Evolutionary conservation across 2,329 filamentous ascomycete species (phyloP), one percentile per base, ranked within the genome.

Genomic region (Pseudovirgaria hyperparasitica): DNA sequence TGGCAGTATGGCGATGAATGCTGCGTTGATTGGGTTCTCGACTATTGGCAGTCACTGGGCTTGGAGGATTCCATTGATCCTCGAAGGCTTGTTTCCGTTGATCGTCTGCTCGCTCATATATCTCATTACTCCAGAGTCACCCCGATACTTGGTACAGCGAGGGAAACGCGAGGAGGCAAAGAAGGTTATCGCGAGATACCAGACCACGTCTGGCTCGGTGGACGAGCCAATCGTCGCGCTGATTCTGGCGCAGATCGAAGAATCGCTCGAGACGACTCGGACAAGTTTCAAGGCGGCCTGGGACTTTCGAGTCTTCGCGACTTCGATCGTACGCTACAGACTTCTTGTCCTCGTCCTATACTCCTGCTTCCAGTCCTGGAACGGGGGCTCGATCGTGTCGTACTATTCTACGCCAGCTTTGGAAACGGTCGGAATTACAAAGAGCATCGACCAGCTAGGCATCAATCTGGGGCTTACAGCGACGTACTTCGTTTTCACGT

Each of bases 261-360:
- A 59, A 25, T 60, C 57, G 0, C 35, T 62, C 4, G 58, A 62
- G 27, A 51, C 48, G 18, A 47, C 52, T 19, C 46, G 41, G 11
- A 42, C 47, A 6, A 51, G 55, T 1, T 52, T 53, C 35, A 43
- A 44, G 17, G 45, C 49, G 6, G 53, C 53, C 27, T 64, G 58
- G 52, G 58, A 64, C 32, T 64, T 55, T 36, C 51, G 57, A 5
- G 55, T 58, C 20, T 64, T 65, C 38, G 55, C 63, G 40, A 62
- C 55, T 9, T 57, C 52, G 36, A 37, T 48, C 2, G 60, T 58
- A 9, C 43, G 55, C 20, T 65, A 54, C 35, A 51, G 61, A 14
- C 43, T 63, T 4, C 29, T 63, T 2, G 54, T 63, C 7, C 38
- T 65, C 9, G 36, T 57, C 11, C 40, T 65, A 6, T 65, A 65